Percentiles rank a stretch among this genome's conserved stretches.
phyloP scores from a whole-genome alignment of 2,329 filamentous ascomycete species.

The Aspergillus brasiliensis region DNA sequence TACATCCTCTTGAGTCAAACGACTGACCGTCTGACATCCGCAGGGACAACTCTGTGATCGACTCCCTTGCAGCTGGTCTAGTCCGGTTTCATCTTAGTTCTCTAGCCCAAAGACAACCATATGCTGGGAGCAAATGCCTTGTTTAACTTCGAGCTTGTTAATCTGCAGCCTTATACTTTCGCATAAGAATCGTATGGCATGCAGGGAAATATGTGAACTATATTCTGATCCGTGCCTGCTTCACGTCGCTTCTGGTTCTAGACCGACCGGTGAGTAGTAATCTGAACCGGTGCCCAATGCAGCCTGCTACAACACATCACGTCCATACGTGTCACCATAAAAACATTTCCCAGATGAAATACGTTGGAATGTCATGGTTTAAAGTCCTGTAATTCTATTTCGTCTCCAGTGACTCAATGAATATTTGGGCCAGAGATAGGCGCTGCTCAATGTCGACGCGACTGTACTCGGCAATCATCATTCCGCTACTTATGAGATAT shows the following conservation, averaged over 20 bases:
- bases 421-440: neutral
- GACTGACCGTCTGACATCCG: neutral
- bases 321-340: neutral
- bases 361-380: no score
- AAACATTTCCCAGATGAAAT: neutral
- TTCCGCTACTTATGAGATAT: slow-evolving; percentile 23
- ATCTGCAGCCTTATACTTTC: neutral
- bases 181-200: neutral
- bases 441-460: neutral
- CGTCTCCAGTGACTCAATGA: neutral
- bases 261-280: neutral
- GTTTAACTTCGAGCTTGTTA: neutral
- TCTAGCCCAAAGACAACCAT: neutral
- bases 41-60: neutral
- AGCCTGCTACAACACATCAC: neutral
- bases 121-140: neutral
- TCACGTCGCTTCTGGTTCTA: neutral
- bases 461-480: neutral
- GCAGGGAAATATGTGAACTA: neutral
- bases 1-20: neutral
- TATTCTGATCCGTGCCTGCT: neutral
- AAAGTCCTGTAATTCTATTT: neutral
- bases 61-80: neutral
- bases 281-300: neutral
- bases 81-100: neutral